Base-by-base conservation (phyloP, 352 stramenopile genomes). In the Phytophthora chlamydospora region DNA sequence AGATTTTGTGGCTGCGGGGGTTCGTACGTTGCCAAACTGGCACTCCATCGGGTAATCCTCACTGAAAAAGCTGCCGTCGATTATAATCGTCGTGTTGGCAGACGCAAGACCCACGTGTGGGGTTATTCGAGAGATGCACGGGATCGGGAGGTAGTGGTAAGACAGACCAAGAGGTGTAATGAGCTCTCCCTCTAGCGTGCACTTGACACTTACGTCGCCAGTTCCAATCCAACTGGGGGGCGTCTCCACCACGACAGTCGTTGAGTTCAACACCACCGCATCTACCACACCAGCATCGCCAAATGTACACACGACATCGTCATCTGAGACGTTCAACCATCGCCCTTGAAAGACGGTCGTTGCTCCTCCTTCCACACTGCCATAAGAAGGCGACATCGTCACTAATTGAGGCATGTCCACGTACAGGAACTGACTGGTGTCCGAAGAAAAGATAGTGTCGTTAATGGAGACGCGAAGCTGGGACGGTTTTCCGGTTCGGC, bases 41-140 rank as follows among this genome's bases (percentile, higher is more conserved):
- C 74, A 86, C 9, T 40, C 16, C 24, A 82, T 58, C 3, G 53
- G 49, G 24, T 61, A 72, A 2, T 58, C 42, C 2, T 54, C 17
- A 35, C 40, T 66, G 31, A 86, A 86, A 16, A 58, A 71, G 16
- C 13, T 66, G n/a, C 76, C 76, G 44, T 61, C 33, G 24, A 86
- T 36, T 2, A 58, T 40, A 19, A 82, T 13, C 8, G 35, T 38
- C 2, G 68, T 75, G n/a, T 51, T 66, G 0, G 40, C 49, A 36
- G 46, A 57, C 2, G 34, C 21, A 2, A 69, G 48, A 12, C 68
- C 72, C 17, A 78, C 47, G 29, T 55, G 52, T 33, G 76, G 76
- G 3, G 43, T 33, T 27, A 78, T 29, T 21, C 39, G 17, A 42
- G 32, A 66, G 6, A 67, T 19, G 3, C 47, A 34, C 5, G 62